Evolutionary conservation across 2,329 filamentous ascomycete species (phyloP), one percentile per base, ranked within the genome.

Genomic region (Chrysoporthe puriensis): DNA sequence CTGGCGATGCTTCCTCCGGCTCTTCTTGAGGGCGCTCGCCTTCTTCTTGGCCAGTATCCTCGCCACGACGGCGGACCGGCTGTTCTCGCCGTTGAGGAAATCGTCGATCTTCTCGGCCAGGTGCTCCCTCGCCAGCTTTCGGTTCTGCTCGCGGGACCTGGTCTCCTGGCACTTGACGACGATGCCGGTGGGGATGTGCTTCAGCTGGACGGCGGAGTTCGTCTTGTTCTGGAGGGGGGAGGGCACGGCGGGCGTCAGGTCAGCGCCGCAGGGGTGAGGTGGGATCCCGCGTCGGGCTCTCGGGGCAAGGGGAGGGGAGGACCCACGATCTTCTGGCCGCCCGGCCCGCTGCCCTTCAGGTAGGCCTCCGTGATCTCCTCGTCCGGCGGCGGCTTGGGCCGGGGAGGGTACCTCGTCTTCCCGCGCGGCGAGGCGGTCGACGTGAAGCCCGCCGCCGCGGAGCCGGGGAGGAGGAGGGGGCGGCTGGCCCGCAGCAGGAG

Each of bases 161-260:
- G 96, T 98, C 26, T 91, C 93, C 80, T 99, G 96, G 66, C 89
- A 95, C 81, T 99, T 99, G 71, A 99, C 88, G 16, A 98, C 94
- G 64, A 97, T 88, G 70, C 95, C 95, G 0, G 94, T 97, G 6
- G 95, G 93, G 18, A 91, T 81, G 78, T 99, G 96, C 73, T 91
- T 96, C 46, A 99, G 84, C 77, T 99, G 96, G 2, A 97, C 95
- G 48, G 95, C 95, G 0, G 93, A 97, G 72, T 90, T 94, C 36
- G 96, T 99, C 88, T 99, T 99, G 81, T 99, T 99, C 91, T 90
- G 70, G 61, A n/a, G 1, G 1, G 1, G 26, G 7, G 46, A 26
- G 40, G n/a, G 21, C 46, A 50, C 8, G 8, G 13, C n/a, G 16
- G n/a, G 11, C 16, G 58, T 43, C 4, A 40, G 48, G 8, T n/a